These are phyloP conservation scores for Cryptococcus floricola DNA, from an alignment of 1,284 basidiomycete species.

Conservation along the genomic window DNA sequence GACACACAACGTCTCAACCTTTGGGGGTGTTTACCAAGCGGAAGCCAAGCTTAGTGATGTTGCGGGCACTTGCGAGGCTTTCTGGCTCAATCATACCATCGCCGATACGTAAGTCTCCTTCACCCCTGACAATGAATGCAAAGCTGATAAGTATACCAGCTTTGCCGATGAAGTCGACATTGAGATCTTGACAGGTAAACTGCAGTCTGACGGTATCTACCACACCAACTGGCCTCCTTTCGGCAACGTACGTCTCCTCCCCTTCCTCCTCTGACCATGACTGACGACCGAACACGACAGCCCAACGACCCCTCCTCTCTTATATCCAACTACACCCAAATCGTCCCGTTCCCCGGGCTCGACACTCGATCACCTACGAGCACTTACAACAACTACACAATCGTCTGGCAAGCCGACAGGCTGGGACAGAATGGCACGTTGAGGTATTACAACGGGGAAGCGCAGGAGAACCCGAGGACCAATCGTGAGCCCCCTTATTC, in stretches of 20 bases:
- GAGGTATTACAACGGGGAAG: background rate
- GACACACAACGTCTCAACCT: background rate
- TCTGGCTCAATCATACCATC: slow-evolving; percentile 1
- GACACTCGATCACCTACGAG: slow-evolving; percentile 3
- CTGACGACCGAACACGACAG: background rate
- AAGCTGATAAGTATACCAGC: slow-evolving; percentile 1
- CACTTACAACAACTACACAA: slow-evolving; percentile 16
- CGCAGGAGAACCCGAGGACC: background rate
- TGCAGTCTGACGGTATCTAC: background rate
- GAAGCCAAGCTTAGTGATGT: slow-evolving; percentile 3
- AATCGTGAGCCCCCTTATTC: too few relatives aligned
- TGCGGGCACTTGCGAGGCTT: slow-evolving; percentile 4
- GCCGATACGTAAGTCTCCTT: slow-evolving; percentile 1
- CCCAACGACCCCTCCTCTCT: slow-evolving; percentile 9
- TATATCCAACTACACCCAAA: background rate
- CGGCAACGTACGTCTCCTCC: slow-evolving; percentile 7
- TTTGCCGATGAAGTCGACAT: slow-evolving; percentile 11
- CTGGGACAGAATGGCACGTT: background rate
- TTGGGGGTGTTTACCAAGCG: slow-evolving; percentile 7
- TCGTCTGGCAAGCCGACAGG: slow-evolving; percentile 4
- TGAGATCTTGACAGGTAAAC: slow-evolving; percentile 13
- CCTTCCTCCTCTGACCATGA: background rate
- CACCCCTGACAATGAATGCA: background rate
- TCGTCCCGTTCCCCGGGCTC: background rate
- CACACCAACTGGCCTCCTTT: slow-evolving; percentile 7